Conservation (phyloP, 169 alveolate genomes). For the Eimeria necatrix region DNA sequence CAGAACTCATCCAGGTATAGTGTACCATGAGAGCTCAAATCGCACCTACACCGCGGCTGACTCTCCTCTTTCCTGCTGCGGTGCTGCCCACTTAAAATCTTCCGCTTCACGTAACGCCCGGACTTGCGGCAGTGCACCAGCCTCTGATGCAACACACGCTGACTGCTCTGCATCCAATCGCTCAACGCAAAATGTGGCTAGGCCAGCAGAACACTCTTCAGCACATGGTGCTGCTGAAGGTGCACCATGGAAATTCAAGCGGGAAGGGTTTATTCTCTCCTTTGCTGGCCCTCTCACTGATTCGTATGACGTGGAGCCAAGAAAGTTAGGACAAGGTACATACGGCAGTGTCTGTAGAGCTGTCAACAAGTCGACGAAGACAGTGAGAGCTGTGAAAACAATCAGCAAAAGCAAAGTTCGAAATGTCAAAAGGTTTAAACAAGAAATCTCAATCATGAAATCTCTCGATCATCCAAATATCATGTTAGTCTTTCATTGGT, state of each 20-base stretch:
- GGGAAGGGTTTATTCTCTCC: constrained; percentile 81
- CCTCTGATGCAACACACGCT: constrained; percentile 22
- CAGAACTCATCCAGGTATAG: background rate
- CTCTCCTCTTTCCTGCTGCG: constrained; percentile 67
- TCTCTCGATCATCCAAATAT: constrained; percentile 84
- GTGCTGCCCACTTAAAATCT: constrained; percentile 45
- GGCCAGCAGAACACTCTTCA: constrained; percentile 9
- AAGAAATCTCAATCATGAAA: constrained; percentile 90
- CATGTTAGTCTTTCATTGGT: constrained; percentile 63
- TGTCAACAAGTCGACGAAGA: constrained; percentile 80
- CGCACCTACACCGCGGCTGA: background rate
- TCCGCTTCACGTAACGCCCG: constrained; percentile 42
- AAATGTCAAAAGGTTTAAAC: constrained; percentile 88
- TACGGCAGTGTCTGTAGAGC: constrained; percentile 85
- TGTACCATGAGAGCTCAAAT: constrained; percentile 3
- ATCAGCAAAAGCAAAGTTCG: constrained; percentile 88
- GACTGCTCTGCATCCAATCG: constrained; percentile 21
- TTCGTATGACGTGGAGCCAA: constrained; percentile 80
- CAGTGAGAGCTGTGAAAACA: constrained; percentile 89
- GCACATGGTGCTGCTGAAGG: constrained; percentile 10
- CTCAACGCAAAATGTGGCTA: background rate
- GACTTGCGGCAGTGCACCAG: constrained; percentile 60
- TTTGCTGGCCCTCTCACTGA: constrained; percentile 80
- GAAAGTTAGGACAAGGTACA: constrained; percentile 83
- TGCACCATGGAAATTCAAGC: constrained; percentile 63